Conservation (phyloP, 495 filamentous ascomycete genomes). For the Trichoderma gamsii region DNA sequence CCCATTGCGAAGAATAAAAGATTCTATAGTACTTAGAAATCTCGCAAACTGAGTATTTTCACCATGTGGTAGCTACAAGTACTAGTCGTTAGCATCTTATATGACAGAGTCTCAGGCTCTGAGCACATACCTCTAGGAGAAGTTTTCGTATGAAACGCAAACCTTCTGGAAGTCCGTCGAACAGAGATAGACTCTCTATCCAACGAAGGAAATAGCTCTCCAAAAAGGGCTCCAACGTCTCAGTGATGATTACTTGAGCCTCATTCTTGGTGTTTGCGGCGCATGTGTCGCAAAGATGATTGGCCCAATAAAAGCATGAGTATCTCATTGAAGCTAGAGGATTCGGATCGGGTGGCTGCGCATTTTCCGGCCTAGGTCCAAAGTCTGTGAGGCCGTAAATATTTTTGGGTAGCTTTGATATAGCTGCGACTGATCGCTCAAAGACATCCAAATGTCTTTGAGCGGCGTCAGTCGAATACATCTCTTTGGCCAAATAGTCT, state of each 20-base stretch:
- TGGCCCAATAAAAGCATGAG: background rate
- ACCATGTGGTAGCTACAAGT: background rate
- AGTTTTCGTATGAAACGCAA: background rate
- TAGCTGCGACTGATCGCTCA: background rate
- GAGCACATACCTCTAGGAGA: background rate
- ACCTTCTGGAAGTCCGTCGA: background rate
- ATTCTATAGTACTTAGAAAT: background rate
- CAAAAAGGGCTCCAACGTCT: background rate
- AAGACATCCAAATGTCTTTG: constrained; percentile 22
- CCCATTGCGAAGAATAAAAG: background rate
- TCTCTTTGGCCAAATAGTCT: background rate
- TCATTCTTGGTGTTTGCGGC: background rate
- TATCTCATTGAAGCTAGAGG: background rate
- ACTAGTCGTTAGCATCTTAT: background rate
- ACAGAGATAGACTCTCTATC: background rate
- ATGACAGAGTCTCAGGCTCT: background rate
- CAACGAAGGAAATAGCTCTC: background rate
- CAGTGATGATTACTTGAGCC: background rate
- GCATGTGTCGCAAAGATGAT: background rate
- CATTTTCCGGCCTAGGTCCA: background rate
- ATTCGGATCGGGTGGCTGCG: background rate
- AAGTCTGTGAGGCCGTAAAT: background rate
- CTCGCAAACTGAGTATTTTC: background rate
- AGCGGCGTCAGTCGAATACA: background rate
- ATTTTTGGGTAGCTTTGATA: background rate